Base-by-base conservation (phyloP, 371 early-diverging fungal genomes). In the Phascolomyces articulosus region DNA sequence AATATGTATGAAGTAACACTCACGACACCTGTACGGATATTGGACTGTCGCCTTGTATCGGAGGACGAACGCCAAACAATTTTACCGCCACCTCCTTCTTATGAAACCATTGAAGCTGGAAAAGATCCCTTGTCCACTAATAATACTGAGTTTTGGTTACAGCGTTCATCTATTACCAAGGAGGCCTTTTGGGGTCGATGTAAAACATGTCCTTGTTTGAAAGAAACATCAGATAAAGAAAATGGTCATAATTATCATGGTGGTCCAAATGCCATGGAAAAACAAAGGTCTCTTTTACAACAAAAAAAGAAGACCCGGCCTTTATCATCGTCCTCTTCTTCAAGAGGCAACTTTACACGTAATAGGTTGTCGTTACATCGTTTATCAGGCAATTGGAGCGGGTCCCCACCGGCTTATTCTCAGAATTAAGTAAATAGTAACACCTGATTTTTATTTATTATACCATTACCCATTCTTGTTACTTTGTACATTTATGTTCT, bases 81-180 rank as follows among this genome's bases (percentile, higher is more conserved):
- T 48, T 90, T 90, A 44, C 92, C 90, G 18, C 98, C 96, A 66
- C 93, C 93, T 13, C 88, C 91, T 13, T 85, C 76, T 21, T 83
- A 77, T 87, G 51, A 51, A 51, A 51, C 51, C 11, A 51, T 51
- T 24, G 51, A 51, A 23, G 51, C 51, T 20, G 51, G 51, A 7
- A 74, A 77, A 16, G 27, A 27, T 21, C 40, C 63, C 44, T 8
- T 31, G n/a, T 61, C 62, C 0, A 34, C 51, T n/a, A 24, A 16
- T 7, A 38, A 28, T 24, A 48, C 27, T 11, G 24, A 44, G 26
- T 66, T 77, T 59, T 80, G 77, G 77, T 61, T 73, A 28, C 80
- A 80, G 58, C 65, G 77, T 18, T 67, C 68, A 38, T 56, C 70
- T 2, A 80, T 80, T 40, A 77, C 80, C 1, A 64, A 54, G 34